Evolutionary conservation across 1,284 basidiomycete species (phyloP).

Genomic region (Coniophora puteana): DNA sequence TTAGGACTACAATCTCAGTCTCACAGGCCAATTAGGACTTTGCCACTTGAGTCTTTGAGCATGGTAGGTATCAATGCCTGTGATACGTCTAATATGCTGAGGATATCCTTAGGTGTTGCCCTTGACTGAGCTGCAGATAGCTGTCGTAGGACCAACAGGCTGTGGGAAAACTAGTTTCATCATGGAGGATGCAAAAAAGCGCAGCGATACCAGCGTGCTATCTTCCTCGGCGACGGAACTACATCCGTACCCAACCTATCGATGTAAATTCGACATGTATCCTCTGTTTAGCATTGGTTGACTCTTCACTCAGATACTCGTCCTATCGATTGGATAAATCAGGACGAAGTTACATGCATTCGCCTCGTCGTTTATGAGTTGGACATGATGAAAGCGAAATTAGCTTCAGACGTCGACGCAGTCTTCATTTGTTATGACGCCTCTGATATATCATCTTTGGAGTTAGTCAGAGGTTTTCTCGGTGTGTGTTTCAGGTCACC

Average conservation of each 20-base stretch:
- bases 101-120: conserved; percentile 16
- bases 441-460: conserved; percentile 54
- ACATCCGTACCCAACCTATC: conserved; percentile 31
- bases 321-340: conserved; percentile 29
- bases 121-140: conserved; percentile 45
- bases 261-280: conserved; percentile 34
- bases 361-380: conserved; percentile 28
- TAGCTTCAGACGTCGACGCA: conserved; percentile 60
- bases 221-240: conserved; percentile 29
- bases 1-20: conserved; percentile 38
- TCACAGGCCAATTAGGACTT: conserved; percentile 29
- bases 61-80: conserved; percentile 17
- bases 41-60: conserved; percentile 33
- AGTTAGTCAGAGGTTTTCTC: conserved; percentile 57
- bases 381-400: conserved; percentile 34
- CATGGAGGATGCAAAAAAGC: conserved; percentile 59
- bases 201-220: conserved; percentile 29
- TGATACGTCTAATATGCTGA: conserved; percentile 17
- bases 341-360: conserved; percentile 24
- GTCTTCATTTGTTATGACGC: conserved; percentile 75
- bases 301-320: conserved; percentile 24
- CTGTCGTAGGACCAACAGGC: conserved; percentile 62
- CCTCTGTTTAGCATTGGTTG: conserved; percentile 13
- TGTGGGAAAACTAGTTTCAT: conserved; percentile 75
- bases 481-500: conserved; percentile 40